Conservation (phyloP, 1,139 yeast genomes). For the Yamadazyma atlantica region DNA sequence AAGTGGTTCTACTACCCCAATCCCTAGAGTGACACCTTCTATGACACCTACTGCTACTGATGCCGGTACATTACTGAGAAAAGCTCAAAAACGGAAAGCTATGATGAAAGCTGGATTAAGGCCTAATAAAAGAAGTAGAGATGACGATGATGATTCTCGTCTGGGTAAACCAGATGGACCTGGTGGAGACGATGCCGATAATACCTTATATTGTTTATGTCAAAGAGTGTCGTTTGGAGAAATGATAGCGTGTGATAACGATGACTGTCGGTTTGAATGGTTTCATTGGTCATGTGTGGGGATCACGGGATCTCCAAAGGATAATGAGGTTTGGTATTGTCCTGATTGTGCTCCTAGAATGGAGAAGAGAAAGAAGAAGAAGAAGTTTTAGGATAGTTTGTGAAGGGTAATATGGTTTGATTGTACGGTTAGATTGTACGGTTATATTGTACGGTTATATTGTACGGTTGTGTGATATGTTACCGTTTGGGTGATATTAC, state of each 20-base stretch:
- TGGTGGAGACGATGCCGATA: conserved; percentile 60
- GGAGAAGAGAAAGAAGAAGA: conserved; percentile 49
- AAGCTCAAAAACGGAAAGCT: conserved; percentile 28
- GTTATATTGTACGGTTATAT: too few species aligned
- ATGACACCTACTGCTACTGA: conserved; percentile 22
- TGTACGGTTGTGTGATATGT: too few species aligned
- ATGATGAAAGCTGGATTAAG: conserved; percentile 22
- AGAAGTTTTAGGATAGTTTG: conserved; percentile 22
- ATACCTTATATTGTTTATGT: conserved; percentile 74
- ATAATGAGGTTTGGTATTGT: conserved; percentile 68
- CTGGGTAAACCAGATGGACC: conserved; percentile 18
- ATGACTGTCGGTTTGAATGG: conserved; percentile 83
- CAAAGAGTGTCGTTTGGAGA: conserved; percentile 85
- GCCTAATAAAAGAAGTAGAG: conserved; percentile 26
- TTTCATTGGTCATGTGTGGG: conserved; percentile 87
- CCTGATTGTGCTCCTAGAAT: conserved; percentile 59
- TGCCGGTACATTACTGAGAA: conserved; percentile 16
- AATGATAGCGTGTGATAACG: conserved; percentile 90
- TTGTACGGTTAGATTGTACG: too few species aligned
- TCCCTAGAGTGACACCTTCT: conserved; percentile 28
- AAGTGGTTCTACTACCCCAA: conserved; percentile 27
- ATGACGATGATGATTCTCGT: conserved; percentile 13
- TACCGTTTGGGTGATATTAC: too few species aligned
- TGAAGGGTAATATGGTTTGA: too few species aligned
- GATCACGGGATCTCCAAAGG: conserved; percentile 66